Evolutionary conservation across 768 basidiomycete genomes (phyloP), one percentile per base, ranked within the genome.

Genomic region (Mycena venus): DNA sequence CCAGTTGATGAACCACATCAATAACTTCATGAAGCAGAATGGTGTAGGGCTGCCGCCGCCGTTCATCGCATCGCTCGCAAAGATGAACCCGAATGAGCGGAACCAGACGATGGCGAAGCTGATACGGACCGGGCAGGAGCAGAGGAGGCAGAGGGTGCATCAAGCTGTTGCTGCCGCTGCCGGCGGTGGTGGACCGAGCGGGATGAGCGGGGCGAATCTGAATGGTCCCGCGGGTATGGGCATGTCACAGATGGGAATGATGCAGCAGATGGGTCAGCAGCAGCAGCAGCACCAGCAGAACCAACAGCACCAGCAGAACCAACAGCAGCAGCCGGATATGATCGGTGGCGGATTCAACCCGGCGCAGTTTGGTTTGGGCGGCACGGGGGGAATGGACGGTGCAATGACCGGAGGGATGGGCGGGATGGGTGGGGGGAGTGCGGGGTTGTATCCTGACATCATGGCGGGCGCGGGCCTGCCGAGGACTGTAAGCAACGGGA

Each of bases 171-270:
- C 55, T 19, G 65, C 59, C 2, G 77, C 81, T 23, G 34, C 83
- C 58, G 75, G 75, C 58, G 75, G 76, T 21, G 72, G 84, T 59
- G 56, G 79, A 11, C 80, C 70, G 8, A 82, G 78, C 21, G 60
- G 36, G 23, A 34, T 68, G 0, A 69, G 70, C n/a, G 76, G 78
- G 56, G n/a, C 73, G 76, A 51, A 66, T 69, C n/a, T 74, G 63
- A 29, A 55, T 38, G 42, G n/a, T 66, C 10, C 58, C 44, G 8
- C 59, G 40, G 42, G 76, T 47, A 75, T 62, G 32, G 74, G 74
- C 14, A 27, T 60, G 73, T 25, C 61, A 40, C 72, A 60, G 9
- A 74, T 79, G 77, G 78, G 78, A 15, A 74, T 78, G 76, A 78
- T 80, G 81, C 70, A 12, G 74, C 78, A 51, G 68, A 70, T 67